A percentile compares a stretch with the other conserved stretches of the same genome.
Conservation (phyloP, 73 alveolate species). For the Tetrahymena borealis region DNA sequence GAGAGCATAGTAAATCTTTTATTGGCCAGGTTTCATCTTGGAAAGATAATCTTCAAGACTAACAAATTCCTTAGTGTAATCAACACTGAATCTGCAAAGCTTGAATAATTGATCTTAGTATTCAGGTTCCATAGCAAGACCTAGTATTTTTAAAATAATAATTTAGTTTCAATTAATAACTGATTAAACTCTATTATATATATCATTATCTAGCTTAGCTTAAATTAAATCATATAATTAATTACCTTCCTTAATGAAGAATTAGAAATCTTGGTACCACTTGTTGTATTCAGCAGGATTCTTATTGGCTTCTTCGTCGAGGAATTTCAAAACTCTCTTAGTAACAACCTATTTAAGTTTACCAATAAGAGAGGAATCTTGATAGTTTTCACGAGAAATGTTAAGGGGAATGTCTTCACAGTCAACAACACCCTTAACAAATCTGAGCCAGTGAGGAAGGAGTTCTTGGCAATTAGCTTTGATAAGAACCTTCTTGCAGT, state of each 20-base stretch:
- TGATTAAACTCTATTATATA: too few species aligned
- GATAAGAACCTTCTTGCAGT: conserved; percentile 71
- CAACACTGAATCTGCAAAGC: conserved; percentile 50
- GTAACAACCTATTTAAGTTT: conserved; percentile 64
- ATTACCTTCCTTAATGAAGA: conserved; percentile 61
- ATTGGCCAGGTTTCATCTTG: conserved; percentile 46
- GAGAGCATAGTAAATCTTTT: conserved; percentile 50
- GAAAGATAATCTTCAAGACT: conserved; percentile 54
- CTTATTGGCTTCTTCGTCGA: conserved; percentile 58
- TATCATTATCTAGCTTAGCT: too few species aligned
- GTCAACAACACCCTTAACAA: conserved; percentile 74
- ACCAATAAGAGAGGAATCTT: conserved; percentile 58
- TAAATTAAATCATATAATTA: background rate
- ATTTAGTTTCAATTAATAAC: too few species aligned
- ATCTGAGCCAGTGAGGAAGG: conserved; percentile 66
- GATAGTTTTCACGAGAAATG: conserved; percentile 65
- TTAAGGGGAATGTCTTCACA: conserved; percentile 75
- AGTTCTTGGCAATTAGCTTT: conserved; percentile 58
- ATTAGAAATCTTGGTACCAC: conserved; percentile 61
- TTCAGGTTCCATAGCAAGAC: conserved; percentile 50
- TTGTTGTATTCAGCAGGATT: conserved; percentile 40
- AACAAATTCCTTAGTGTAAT: conserved; percentile 19
- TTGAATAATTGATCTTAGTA: conserved; percentile 37
- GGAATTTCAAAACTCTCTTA: conserved; percentile 39
- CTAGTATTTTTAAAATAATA: background rate